Conservation (phyloP, 441 rosid species). For the Metrosideros polymorpha region DNA sequence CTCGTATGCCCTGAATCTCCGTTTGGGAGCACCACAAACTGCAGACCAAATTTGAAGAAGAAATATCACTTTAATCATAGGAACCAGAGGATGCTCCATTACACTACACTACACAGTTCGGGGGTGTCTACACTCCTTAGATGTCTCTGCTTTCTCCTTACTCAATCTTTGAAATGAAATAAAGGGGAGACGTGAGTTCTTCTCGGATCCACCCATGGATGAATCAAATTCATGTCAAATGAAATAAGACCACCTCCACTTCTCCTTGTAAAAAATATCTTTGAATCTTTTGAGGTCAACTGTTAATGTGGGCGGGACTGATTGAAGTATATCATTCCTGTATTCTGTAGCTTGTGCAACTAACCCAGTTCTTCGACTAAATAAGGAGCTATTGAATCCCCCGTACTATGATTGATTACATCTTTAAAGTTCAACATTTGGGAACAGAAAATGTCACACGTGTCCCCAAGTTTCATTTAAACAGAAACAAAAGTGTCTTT, state of each 20-base stretch:
- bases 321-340: not conserved
- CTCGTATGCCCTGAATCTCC: conserved; percentile 64
- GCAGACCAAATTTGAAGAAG: conserved; percentile 6
- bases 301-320: not conserved
- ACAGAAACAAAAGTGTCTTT: not conserved
- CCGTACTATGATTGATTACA: not conserved
- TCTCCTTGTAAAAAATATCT: not conserved
- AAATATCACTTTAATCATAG: not conserved
- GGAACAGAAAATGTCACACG: not conserved
- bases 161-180: not conserved
- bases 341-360: not conserved
- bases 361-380: not conserved
- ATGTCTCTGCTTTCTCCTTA: not conserved
- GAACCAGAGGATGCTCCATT: not conserved
- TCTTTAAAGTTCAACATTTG: not conserved
- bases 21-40: conserved; percentile 96
- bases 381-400: not conserved
- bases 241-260: not conserved
- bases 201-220: not conserved
- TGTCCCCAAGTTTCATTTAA: not conserved
- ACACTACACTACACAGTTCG: not conserved
- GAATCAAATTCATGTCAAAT: not conserved
- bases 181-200: not conserved
- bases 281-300: not conserved
- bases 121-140: not conserved